These are phyloP conservation scores for Blastocystis sp. DNA, from an alignment of 352 stramenopile genomes.

Conservation along the genomic window DNA sequence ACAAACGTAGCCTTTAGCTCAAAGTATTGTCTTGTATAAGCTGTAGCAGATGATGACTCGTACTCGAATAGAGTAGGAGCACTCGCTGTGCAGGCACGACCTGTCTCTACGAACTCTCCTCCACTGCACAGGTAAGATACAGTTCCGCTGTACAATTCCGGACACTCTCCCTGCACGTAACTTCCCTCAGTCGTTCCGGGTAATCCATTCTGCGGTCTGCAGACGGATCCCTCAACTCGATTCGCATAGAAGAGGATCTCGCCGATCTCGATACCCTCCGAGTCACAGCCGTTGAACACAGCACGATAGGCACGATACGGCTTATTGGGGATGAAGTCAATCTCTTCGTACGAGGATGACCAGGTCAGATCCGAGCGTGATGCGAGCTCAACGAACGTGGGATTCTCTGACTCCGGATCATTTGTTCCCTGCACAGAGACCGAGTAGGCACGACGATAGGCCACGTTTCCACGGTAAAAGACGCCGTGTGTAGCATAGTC, in stretches of 20 bases:
- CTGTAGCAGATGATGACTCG: not conserved
- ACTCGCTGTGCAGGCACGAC: not conserved
- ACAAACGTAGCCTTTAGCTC: not conserved
- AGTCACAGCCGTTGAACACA: not conserved
- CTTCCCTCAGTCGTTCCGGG: not conserved
- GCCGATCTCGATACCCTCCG: slow-evolving; percentile 3
- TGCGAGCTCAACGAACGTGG: not conserved
- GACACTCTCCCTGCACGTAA: not conserved
- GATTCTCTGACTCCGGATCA: not conserved
- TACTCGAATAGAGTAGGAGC: not conserved
- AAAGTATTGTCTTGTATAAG: not conserved
- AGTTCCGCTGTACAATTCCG: not conserved
- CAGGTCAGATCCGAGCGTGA: not conserved
- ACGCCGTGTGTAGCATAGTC: not conserved
- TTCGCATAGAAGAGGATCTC: not conserved
- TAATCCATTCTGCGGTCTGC: not conserved
- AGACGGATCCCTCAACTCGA: not conserved
- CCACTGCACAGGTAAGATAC: not conserved
- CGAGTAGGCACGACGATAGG: not conserved
- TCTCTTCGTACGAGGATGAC: not conserved
- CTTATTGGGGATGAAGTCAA: slow-evolving; percentile 35
- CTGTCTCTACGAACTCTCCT: not conserved
- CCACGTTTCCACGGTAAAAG: not conserved
- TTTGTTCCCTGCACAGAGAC: not conserved
- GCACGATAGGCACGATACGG: not conserved